Percentiles rank a stretch among this genome's conserved stretches.
Evolutionary conservation across 2,329 filamentous ascomycete genomes (phyloP).

Genomic region (Fusarium mexicanum): DNA sequence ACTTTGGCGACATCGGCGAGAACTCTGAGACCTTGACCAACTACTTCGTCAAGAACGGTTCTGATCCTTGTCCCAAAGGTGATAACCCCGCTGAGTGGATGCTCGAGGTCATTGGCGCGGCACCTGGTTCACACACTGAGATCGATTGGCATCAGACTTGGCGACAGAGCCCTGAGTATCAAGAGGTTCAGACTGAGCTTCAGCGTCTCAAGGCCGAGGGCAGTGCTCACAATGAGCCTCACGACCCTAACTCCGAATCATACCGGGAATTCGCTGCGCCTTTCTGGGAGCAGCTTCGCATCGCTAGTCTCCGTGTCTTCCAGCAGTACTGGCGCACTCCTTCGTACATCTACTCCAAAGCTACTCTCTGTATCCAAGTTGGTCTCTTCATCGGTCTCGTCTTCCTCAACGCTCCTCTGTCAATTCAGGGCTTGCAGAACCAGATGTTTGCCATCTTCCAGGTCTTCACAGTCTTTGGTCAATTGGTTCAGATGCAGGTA

Average conservation of each 20-base stretch:
- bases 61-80: conserved; percentile 24
- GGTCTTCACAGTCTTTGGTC: conserved; percentile 82
- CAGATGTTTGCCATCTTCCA: conserved; percentile 90
- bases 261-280: conserved; percentile 85
- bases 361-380: conserved; percentile 70
- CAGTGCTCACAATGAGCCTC: conserved; percentile 44
- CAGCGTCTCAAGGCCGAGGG: conserved; percentile 63
- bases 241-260: conserved; percentile 49
- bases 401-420: conserved; percentile 77
- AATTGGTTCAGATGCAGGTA: conserved; percentile 66
- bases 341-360: conserved; percentile 87
- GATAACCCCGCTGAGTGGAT: conserved; percentile 44
- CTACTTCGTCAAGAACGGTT: conserved; percentile 38
- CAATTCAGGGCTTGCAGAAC: conserved; percentile 83
- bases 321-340: conserved; percentile 93
- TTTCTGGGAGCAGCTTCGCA: conserved; percentile 71
- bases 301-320: conserved; percentile 79
- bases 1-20: conserved; percentile 42
- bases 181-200: conserved; percentile 62
- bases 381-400: conserved; percentile 84
- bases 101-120: conserved; percentile 41
- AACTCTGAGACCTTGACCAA: conserved; percentile 35
- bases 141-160: conserved; percentile 40
- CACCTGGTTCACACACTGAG: conserved; percentile 36
- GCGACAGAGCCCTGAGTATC: conserved; percentile 57